Percentiles rank a stretch among this genome's conserved stretches.
Evolutionary conservation across 2,329 filamentous ascomycete species (phyloP).

Genomic region (Aspergillus luchuensis): DNA sequence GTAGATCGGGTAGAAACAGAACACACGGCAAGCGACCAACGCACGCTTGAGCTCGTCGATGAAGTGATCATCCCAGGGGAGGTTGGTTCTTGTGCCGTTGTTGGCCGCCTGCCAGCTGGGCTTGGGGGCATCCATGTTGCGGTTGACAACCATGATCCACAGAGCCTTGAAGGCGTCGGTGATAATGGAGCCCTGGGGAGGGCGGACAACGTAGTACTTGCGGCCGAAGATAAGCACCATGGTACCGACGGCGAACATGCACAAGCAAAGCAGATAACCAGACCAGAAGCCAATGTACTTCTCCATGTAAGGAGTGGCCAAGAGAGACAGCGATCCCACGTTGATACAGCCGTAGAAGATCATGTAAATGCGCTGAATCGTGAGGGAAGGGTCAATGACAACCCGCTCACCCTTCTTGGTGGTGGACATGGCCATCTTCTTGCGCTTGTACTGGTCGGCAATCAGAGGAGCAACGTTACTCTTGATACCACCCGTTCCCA

Average conservation of each 20-base stretch:
- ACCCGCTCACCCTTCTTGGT: conserved; percentile 55
- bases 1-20: conserved; percentile 69
- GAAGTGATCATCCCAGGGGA: conserved; percentile 69
- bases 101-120: conserved; percentile 63
- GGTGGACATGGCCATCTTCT: conserved; percentile 53
- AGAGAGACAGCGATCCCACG: conserved; percentile 67
- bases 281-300: conserved; percentile 66
- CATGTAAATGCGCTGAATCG: conserved; percentile 70
- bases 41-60: conserved; percentile 71
- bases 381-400: conserved; percentile 67
- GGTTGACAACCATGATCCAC: conserved; percentile 55
- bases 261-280: conserved; percentile 63
- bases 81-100: conserved; percentile 40
- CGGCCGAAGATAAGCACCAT: conserved; percentile 54
- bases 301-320: conserved; percentile 70
- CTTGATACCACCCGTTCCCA: conserved; percentile 71
- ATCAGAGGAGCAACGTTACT: conserved; percentile 63
- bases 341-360: conserved; percentile 77
- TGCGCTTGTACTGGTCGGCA: conserved; percentile 66
- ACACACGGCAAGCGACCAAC: conserved; percentile 68
- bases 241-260: conserved; percentile 65
- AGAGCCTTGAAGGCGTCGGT: conserved; percentile 66
- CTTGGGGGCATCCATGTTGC: conserved; percentile 65
- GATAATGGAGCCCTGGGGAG: conserved; percentile 65
- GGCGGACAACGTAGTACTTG: conserved; percentile 50